Base-by-base conservation (phyloP, 768 basidiomycete species). In the Pisolithus albus region DNA sequence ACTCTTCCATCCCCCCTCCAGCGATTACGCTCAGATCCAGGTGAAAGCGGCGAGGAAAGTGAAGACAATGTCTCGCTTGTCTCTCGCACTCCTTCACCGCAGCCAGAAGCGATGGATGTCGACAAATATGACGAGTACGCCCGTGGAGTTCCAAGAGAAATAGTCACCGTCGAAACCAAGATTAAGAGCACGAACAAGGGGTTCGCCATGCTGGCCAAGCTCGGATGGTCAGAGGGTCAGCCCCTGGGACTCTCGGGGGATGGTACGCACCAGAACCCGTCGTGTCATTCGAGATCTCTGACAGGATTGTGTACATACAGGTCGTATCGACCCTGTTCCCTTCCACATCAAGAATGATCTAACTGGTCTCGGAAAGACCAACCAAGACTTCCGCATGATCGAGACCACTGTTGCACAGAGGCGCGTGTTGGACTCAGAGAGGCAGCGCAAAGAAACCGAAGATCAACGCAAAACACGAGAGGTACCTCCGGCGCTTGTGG, bases 331-430 rank as follows among this genome's bases (percentile, higher is more conserved):
- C 43, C 90, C 90, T 2, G 75, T 92, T 40, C 89, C 90, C 8
- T 92, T 92, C 64, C 77, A 83, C 50, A 70, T 89, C 59, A 91
- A 92, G 65, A 76, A 75, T 36, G 90, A 92, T 60, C 72, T 79
- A 40, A 88, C 84, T 21, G 90, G 90, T 11, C 75, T 92, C 16
- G 90, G 90, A 15, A 92, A 90, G 64, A 74, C 75, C 4, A 85
- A 67, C 49, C 86, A 89, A 63, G 90, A 92, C 64, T 79, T 86
- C 39, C 80, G 81, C 38, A 85, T 91, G 82, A 86, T 90, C 43
- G 88, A 91, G 65, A 82, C 84, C 0, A 90, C 88, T 7, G 89
- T 91, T 23, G 84, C 88, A 7, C 86, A 88, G 59, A 80, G 90
- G 28, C 82, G 89, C 10, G 86, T 71, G 40, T 69, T 92, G 15